Evolutionary conservation across 75 land plant genomes (phyloP).

Genomic region (Gnetum montanum): DNA sequence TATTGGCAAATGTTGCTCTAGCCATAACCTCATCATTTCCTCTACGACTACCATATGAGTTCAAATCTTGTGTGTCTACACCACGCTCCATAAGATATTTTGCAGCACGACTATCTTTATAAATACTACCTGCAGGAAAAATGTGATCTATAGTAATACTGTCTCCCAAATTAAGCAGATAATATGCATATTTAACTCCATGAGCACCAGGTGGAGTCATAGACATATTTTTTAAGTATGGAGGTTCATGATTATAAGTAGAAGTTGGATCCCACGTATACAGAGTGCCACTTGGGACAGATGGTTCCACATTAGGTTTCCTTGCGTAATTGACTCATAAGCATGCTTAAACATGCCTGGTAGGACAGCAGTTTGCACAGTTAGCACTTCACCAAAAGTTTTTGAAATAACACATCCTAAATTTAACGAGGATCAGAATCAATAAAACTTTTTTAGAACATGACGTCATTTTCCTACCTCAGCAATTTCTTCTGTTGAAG

Average conservation of each 20-base stretch:
- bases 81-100: conserved; percentile 67
- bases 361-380: conserved; percentile 65
- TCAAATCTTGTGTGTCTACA: conserved; percentile 72
- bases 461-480: conserved; percentile 26
- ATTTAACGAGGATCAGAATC: not conserved
- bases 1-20: conserved; percentile 91
- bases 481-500: conserved; percentile 77
- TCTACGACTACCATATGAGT: conserved; percentile 87
- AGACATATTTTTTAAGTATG: conserved; percentile 80
- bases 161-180: conserved; percentile 84
- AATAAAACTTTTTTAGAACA: not conserved
- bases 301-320: conserved; percentile 83
- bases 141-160: conserved; percentile 91
- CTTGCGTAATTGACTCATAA: conserved; percentile 76
- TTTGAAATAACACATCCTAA: not conserved
- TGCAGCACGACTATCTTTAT: conserved; percentile 91
- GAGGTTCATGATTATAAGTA: conserved; percentile 89
- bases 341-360: conserved; percentile 88
- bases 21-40: conserved; percentile 97
- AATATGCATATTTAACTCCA: conserved; percentile 81
- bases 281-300: conserved; percentile 46
- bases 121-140: conserved; percentile 88
- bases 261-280: conserved; percentile 80
- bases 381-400: conserved; percentile 19
- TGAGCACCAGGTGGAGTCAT: conserved; percentile 71